Base-by-base conservation (phyloP, 1,284 basidiomycete species). In the Naganishia liquefaciens region DNA sequence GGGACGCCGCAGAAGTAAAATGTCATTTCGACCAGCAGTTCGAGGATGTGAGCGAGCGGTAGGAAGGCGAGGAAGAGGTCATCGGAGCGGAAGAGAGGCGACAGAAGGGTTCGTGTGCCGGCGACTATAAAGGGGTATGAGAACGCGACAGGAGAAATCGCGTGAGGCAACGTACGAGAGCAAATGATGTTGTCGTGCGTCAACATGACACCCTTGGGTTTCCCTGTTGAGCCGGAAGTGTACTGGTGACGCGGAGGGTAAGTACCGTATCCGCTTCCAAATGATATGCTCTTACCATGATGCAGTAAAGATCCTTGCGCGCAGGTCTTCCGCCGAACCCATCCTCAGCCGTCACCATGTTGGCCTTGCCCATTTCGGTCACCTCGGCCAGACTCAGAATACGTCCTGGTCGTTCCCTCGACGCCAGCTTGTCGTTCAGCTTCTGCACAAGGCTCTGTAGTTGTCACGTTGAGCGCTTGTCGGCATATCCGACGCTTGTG, bases 151-250 rank as follows among this genome's bases (percentile, higher is more conserved):
- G 13, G 28, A 1, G 13, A 5, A 40, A 28, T 19, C 28, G 1
- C 7, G 17, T 5, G 43, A 53, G 13, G 13, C 28, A 6, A 73
- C 74, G 64, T 51, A 78, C 77, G 72, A 21, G 90, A 88, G 2
- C 92, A 88, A 60, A 95, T 80, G 67, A 97, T 84, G 79, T 97
- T 96, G 43, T 81, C 78, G 76, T 98, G 92, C 1, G 87, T 89
- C 69, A 98, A 86, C 65, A 90, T 82, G 67, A 95, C 93, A 69
- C 93, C 93, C 80, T 97, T 97, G 37, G 93, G 93, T 6, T 88
- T 79, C 15, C 93, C 93, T 0, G 92, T 95, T 64, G 87, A 89
- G n/a, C 93, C 93, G 65, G 86, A 88, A 28, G 93, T 96, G 82
- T 96, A 96, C 65, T 67, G 28, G 19, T 19, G n/a, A 28, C 42